phyloP scores from a whole-genome alignment of 2,329 filamentous ascomycete genomes.

The Fusarium staphyleae region DNA sequence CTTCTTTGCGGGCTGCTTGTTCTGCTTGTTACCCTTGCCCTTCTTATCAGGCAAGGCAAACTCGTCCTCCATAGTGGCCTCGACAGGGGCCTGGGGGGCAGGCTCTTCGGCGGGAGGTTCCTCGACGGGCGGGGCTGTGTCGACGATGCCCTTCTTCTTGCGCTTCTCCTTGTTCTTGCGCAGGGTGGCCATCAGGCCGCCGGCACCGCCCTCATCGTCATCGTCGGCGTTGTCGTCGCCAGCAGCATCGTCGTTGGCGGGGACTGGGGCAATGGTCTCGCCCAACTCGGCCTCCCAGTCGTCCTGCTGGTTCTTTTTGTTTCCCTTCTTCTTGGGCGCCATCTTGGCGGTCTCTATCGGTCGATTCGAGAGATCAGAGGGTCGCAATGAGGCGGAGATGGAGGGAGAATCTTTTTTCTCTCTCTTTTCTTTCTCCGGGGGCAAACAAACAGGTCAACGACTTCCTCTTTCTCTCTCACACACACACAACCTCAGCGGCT shows the following conservation, averaged over 20 bases:
- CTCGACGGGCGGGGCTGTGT: conserved; percentile 58
- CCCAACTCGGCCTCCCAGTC: conserved; percentile 96
- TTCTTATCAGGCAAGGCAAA: conserved; percentile 84
- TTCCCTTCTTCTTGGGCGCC: conserved; percentile 92
- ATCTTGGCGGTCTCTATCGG: conserved; percentile 59
- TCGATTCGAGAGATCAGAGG: conserved; percentile 31
- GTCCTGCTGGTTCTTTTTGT: conserved; percentile 81
- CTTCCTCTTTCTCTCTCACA: conserved; percentile 19
- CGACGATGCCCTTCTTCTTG: conserved; percentile 83
- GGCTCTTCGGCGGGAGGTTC: conserved; percentile 72
- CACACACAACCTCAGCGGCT: conserved; percentile 14
- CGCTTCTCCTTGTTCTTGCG: conserved; percentile 85
- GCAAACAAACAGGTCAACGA: conserved; percentile 23
- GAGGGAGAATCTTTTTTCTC: conserved; percentile 2
- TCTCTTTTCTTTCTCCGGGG: conserved; percentile 17
- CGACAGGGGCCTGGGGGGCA: conserved; percentile 74
- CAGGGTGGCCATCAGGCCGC: conserved; percentile 80
- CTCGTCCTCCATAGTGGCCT: conserved; percentile 84
- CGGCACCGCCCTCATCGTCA: conserved; percentile 62
- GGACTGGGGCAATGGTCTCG: conserved; percentile 72
- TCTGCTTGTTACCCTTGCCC: conserved; percentile 64
- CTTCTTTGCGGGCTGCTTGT: conserved; percentile 50
- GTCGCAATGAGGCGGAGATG: conserved; percentile 27
- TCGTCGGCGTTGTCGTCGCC: conserved; percentile 56
- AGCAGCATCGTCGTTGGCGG: conserved; percentile 54